Conservation (phyloP, 1,284 basidiomycete species). For the Trichosporon asahii region DNA sequence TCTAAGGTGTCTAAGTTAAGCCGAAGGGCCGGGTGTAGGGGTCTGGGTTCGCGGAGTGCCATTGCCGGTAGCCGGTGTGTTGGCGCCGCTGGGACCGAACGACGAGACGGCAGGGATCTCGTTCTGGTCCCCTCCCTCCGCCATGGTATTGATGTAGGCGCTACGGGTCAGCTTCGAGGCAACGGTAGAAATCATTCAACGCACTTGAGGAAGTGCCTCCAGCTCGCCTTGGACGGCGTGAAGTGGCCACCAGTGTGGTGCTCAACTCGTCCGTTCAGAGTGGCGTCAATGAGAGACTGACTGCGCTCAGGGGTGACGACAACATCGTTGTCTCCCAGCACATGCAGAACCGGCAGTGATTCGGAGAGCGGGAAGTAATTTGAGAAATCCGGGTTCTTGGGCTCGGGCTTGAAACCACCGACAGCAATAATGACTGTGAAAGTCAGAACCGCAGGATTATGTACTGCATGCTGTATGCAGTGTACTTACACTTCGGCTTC, state of each 20-base stretch:
- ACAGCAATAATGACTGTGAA: slow-evolving; percentile 58
- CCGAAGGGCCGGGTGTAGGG: slow-evolving; percentile 9
- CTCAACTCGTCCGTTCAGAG: slow-evolving; percentile 51
- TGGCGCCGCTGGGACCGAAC: slow-evolving; percentile 38
- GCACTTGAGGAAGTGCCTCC: slow-evolving; percentile 51
- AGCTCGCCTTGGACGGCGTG: slow-evolving; percentile 49
- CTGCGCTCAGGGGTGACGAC: slow-evolving; percentile 72
- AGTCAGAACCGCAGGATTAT: no score
- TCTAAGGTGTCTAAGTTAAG: slow-evolving; percentile 3
- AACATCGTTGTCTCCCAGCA: slow-evolving; percentile 75
- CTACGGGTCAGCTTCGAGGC: slow-evolving; percentile 21
- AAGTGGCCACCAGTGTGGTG: slow-evolving; percentile 52
- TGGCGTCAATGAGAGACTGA: slow-evolving; percentile 60
- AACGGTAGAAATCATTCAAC: slow-evolving; percentile 1
- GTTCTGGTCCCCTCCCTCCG: slow-evolving; percentile 40
- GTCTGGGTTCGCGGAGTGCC: slow-evolving; percentile 18
- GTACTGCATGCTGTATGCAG: slow-evolving; percentile 51
- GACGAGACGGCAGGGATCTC: slow-evolving; percentile 40
- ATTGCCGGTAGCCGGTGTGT: slow-evolving; percentile 25
- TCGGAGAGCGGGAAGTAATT: slow-evolving; percentile 49
- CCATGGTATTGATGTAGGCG: slow-evolving; percentile 50
- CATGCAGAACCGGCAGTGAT: slow-evolving; percentile 70
- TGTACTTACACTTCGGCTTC: slow-evolving; percentile 59
- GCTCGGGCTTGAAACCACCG: slow-evolving; percentile 47
- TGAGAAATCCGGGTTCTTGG: slow-evolving; percentile 54